Base-by-base conservation (phyloP, 2,329 filamentous ascomycete genomes). In the Ambrosiella xylebori region DNA sequence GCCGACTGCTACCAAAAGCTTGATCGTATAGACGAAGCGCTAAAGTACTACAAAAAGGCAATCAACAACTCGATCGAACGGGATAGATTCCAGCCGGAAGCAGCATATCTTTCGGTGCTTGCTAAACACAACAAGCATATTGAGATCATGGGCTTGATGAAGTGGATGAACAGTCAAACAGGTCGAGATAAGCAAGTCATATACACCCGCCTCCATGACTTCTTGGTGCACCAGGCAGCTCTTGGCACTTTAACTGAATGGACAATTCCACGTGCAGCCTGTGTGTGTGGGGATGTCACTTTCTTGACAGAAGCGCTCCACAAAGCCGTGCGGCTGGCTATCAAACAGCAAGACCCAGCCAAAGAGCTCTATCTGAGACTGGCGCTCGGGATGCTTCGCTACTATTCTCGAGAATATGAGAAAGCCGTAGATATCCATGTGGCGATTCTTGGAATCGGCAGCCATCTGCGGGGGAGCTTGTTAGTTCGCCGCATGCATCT, bases 381-480 rank as follows among this genome's bases (percentile, higher is more conserved):
- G 1, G 65, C 71, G 0, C 64, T 70, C 1, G 71, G 70, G 0
- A 66, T 65, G 11, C 65, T 69, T 1, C 67, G 66, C 52, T 66
- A 66, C 1, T 71, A 71, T 54, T 66, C 65, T 15, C 66, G 69
- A 1, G 63, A 70, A 27, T 65, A 68, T 0, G 65, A 69, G n/a
- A 60, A 64, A 0, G 70, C 70, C 11, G 66, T 71, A 11, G 60
- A 61, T 1, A 63, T 70, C 0, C 70, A 71, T 15, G 68, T 71
- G 36, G 66, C 65, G 2, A 69, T 72, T 19, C 68, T 69, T 0
- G 63, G 70, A 2, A 55, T 67, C 9, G 70, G 71, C 27, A 71
- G 71, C 57, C 68, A 71, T 3, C 67, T 70, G 0, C 65, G 70
- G 3, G 71, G 71, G 6, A 72, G 68, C 45, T 66, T 73, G 3